Percentiles rank a stretch among this genome's conserved stretches.
These are phyloP conservation scores for Phytophthora multivora DNA, from an alignment of 352 stramenopile species.

Conservation along the genomic window DNA sequence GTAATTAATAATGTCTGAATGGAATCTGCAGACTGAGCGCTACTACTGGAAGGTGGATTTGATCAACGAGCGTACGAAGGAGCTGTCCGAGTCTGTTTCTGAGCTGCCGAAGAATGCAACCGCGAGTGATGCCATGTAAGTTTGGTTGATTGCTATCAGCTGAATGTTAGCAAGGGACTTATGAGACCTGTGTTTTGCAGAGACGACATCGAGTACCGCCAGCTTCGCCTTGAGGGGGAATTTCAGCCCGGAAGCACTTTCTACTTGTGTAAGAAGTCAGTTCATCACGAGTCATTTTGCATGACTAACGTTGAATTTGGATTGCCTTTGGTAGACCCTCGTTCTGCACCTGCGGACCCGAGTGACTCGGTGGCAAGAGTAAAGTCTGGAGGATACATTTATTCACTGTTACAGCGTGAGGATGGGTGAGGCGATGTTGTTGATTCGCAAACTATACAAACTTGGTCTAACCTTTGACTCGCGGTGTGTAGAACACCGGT, in stretches of 20 bases:
- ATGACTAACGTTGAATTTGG: conserved; percentile 2
- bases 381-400: conserved; percentile 87
- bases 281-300: not conserved
- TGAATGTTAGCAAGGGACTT: not conserved
- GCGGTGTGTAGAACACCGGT: conserved; percentile 61
- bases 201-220: conserved; percentile 82
- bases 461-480: not conserved
- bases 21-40: conserved; percentile 61
- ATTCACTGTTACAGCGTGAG: conserved; percentile 75
- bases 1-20: conserved; percentile 2
- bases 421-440: conserved; percentile 48
- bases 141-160: conserved; percentile 2
- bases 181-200: conserved; percentile 28
- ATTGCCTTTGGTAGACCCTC: conserved; percentile 52
- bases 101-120: conserved; percentile 68
- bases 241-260: conserved; percentile 79
- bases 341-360: conserved; percentile 78
- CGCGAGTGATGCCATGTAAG: conserved; percentile 60
- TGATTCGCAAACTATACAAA: not conserved
- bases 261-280: conserved; percentile 67
- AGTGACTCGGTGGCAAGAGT: conserved; percentile 79
- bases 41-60: conserved; percentile 92
- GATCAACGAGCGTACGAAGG: conserved; percentile 83
- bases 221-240: conserved; percentile 65
- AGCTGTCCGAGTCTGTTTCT: conserved; percentile 63